Evolutionary conservation across 78 protist species (phyloP).

Genomic region (Isochrysis galbana): DNA sequence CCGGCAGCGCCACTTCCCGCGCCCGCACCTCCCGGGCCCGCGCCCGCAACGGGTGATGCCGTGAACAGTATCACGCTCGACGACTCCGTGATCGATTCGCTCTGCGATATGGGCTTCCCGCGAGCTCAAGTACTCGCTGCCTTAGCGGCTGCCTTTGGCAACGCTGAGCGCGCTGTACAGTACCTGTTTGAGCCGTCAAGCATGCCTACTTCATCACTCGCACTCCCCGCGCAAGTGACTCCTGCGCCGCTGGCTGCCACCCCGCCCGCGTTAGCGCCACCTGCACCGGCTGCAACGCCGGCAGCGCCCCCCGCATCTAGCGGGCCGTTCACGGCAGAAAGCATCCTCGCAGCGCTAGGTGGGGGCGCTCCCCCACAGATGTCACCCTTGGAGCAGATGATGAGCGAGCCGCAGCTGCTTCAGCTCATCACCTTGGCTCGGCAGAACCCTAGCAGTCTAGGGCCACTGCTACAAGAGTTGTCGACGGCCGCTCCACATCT

Average conservation of each 20-base stretch:
- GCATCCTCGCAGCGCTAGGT: neutral
- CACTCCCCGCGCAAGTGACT: neutral
- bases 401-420: neutral
- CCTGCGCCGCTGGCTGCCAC: neutral
- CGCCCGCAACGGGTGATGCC: neutral
- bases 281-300: neutral
- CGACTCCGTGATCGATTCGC: neutral
- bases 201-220: no score
- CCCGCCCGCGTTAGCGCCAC: neutral
- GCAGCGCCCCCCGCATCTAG: no score
- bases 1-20: neutral
- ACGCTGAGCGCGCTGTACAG: neutral
- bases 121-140: neutral
- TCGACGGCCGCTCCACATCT: slow-evolving; percentile 54
- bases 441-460: neutral
- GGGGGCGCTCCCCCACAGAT: neutral
- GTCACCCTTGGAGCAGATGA: neutral
- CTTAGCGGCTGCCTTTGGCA: neutral
- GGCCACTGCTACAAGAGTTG: slow-evolving; percentile 5
- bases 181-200: neutral
- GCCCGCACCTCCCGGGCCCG: neutral
- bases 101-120: neutral
- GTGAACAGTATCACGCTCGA: neutral
- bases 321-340: neutral
- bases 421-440: neutral